Conservation (phyloP, 345 rosid species). For the Moricandia moricandioides region DNA sequence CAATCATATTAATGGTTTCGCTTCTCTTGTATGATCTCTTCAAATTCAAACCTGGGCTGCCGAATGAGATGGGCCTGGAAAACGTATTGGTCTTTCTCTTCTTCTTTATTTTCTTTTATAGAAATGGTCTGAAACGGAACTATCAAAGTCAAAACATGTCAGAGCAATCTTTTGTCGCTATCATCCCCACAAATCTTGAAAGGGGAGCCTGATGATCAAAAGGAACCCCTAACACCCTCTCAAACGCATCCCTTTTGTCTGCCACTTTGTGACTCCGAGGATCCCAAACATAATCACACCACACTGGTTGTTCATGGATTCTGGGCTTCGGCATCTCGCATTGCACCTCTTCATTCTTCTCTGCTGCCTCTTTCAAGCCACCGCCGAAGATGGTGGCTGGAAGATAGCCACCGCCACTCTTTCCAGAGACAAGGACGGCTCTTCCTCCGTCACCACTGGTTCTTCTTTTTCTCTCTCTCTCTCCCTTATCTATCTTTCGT, state of each 20-base stretch:
- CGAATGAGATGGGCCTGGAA: slow-evolving; percentile 21
- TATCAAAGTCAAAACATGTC: slow-evolving; percentile 28
- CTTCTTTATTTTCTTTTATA: background rate
- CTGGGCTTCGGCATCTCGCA: slow-evolving; percentile 21
- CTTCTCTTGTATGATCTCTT: background rate
- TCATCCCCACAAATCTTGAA: slow-evolving; percentile 37
- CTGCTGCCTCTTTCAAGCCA: slow-evolving; percentile 25
- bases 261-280: slow-evolving; percentile 29
- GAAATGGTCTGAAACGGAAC: slow-evolving; percentile 26
- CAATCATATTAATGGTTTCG: slow-evolving; percentile 34
- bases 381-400: slow-evolving; percentile 54
- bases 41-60: slow-evolving; percentile 2
- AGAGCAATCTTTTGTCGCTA: slow-evolving; percentile 30
- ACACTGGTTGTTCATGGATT: slow-evolving; percentile 29
- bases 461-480: slow-evolving; percentile 15
- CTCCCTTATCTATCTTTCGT: background rate
- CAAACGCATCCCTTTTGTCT: slow-evolving; percentile 34
- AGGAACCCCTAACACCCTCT: slow-evolving; percentile 33
- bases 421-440: slow-evolving; percentile 57
- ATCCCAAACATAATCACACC: slow-evolving; percentile 7
- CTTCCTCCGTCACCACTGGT: slow-evolving; percentile 61
- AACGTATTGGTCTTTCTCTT: background rate
- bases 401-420: slow-evolving; percentile 83
- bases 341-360: slow-evolving; percentile 23
- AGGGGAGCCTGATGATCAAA: slow-evolving; percentile 36